Percentiles rank a stretch among this genome's conserved stretches.
Conservation (phyloP, 441 rosid species). For the Eruca vesicaria region DNA sequence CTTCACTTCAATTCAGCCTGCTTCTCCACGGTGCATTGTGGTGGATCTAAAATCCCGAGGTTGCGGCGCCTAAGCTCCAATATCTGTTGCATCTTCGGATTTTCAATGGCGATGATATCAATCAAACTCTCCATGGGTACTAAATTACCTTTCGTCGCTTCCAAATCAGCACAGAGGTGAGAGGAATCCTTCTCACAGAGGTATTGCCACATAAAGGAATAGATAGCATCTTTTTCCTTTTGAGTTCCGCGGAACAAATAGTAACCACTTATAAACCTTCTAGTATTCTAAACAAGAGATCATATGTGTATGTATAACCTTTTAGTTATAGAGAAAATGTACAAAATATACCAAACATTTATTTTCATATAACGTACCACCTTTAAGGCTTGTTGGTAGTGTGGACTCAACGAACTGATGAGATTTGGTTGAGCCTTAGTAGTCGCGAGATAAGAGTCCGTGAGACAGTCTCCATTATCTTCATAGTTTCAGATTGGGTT, state of each 20-base stretch:
- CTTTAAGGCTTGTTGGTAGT: neutral
- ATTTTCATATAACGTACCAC: neutral
- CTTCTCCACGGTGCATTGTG: neutral
- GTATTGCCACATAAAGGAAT: too few relatives aligned
- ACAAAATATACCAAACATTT: neutral
- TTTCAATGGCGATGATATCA: too few relatives aligned
- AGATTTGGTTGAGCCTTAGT: neutral
- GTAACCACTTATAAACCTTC: neutral
- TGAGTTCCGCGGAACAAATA: neutral
- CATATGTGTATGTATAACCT: neutral
- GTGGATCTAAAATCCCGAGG: too few relatives aligned
- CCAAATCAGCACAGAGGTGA: too few relatives aligned
- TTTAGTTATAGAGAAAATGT: neutral
- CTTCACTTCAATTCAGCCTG: neutral
- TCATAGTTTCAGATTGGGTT: neutral
- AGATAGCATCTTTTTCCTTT: too few relatives aligned
- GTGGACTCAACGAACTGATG: neutral
- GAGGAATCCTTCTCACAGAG: too few relatives aligned
- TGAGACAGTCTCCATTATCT: neutral
- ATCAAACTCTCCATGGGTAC: too few relatives aligned
- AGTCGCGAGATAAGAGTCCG: neutral
- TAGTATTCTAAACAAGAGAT: neutral
- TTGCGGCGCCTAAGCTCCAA: too few relatives aligned
- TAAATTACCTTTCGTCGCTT: too few relatives aligned
- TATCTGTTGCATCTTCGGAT: too few relatives aligned